A percentile compares a stretch with the other conserved stretches of the same genome.
Evolutionary conservation across 2,329 filamentous ascomycete genomes (phyloP).

Genomic region (Didymella pinodella): DNA sequence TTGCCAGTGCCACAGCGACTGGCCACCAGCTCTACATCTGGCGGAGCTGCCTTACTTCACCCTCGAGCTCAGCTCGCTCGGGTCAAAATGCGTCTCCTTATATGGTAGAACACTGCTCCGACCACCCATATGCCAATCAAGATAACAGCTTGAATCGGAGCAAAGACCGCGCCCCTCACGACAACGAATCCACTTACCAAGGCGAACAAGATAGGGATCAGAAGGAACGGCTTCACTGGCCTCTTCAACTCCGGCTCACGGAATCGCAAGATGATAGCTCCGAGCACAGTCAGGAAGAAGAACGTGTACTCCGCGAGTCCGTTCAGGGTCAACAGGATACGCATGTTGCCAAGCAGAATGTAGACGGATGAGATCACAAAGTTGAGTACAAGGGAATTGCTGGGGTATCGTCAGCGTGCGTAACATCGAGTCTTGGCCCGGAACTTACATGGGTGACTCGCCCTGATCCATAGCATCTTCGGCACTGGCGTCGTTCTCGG

Average conservation of each 20-base stretch:
- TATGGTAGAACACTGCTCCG: constrained; percentile 32
- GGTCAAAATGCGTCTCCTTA: constrained; percentile 7
- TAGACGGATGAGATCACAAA: constrained; percentile 60
- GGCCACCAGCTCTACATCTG: background rate
- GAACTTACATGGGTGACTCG: constrained; percentile 46
- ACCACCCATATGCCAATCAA: constrained; percentile 42
- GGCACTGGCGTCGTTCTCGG: constrained; percentile 15
- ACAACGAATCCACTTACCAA: constrained; percentile 60
- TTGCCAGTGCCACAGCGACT: background rate
- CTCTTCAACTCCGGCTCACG: constrained; percentile 63
- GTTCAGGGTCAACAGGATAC: constrained; percentile 64
- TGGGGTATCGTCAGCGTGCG: constrained; percentile 7
- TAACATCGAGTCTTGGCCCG: too few relatives aligned
- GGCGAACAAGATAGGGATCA: constrained; percentile 63
- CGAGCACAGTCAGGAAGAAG: constrained; percentile 70
- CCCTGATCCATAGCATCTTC: constrained; percentile 43
- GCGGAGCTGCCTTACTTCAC: background rate
- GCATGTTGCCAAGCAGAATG: constrained; percentile 69
- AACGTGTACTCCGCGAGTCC: constrained; percentile 62
- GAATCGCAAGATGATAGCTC: constrained; percentile 65
- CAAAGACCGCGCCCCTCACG: constrained; percentile 47
- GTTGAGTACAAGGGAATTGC: constrained; percentile 47
- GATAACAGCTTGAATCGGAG: constrained; percentile 43
- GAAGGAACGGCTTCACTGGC: constrained; percentile 66
- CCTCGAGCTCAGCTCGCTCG: background rate